Conservation (phyloP, 2,329 filamentous ascomycete genomes). For the Fusarium sp. region DNA sequence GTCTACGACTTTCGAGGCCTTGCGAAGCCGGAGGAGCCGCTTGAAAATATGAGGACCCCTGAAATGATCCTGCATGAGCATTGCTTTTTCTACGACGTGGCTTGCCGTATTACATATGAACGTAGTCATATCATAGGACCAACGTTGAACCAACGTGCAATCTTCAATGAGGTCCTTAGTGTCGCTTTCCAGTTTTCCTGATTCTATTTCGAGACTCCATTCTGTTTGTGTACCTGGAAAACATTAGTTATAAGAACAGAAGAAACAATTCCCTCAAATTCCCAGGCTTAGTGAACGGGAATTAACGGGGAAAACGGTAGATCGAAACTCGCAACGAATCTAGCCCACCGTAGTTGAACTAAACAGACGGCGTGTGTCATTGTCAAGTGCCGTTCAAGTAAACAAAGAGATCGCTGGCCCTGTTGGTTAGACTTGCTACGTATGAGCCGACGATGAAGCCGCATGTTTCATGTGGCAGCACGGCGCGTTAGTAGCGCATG, state of each 20-base stretch:
- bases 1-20: neutral
- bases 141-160: neutral
- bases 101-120: slow-evolving; percentile 19
- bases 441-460: slow-evolving; percentile 27
- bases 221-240: neutral
- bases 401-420: neutral
- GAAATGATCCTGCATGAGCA: neutral
- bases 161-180: neutral
- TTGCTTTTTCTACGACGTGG: slow-evolving; percentile 31
- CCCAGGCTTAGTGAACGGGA: neutral
- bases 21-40: neutral
- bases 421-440: slow-evolving; percentile 8
- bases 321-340: neutral
- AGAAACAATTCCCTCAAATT: neutral
- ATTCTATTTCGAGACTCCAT: neutral
- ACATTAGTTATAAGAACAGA: neutral
- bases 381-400: neutral
- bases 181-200: too few species aligned
- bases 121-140: slow-evolving; percentile 11
- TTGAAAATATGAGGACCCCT: neutral
- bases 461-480: slow-evolving; percentile 40
- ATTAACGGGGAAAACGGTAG: neutral
- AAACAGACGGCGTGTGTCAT: neutral
- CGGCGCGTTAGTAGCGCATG: slow-evolving; percentile 26
- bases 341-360: neutral